phyloP scores from a whole-genome alignment of 2,329 filamentous ascomycete species.

The Colletotrichum tofieldiae region DNA sequence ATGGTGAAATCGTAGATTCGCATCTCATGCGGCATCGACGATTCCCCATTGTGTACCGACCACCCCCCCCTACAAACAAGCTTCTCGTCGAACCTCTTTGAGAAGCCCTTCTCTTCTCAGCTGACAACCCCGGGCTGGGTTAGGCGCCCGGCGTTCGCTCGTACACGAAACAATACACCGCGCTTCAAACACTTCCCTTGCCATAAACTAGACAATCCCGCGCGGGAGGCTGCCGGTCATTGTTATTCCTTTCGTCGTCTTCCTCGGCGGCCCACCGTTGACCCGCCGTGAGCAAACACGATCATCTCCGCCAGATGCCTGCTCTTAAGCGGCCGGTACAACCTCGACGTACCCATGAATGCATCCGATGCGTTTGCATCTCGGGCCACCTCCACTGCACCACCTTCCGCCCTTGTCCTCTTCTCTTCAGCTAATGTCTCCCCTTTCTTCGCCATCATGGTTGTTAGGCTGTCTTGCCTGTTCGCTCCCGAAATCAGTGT shows the following conservation, averaged over 20 bases:
- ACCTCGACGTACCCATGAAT: not conserved
- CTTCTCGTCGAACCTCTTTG: not conserved
- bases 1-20: slow-evolving; percentile 19
- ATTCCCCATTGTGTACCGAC: not conserved
- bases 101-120: not conserved
- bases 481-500: not conserved
- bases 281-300: slow-evolving; percentile 18
- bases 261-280: slow-evolving; percentile 1
- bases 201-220: not conserved
- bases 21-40: slow-evolving; percentile 12
- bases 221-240: slow-evolving; percentile 25
- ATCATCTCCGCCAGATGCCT: slow-evolving; percentile 1
- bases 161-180: not conserved
- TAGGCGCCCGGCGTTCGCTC: not conserved
- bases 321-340: slow-evolving; percentile 13
- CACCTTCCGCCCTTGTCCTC: not conserved
- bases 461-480: slow-evolving; percentile 14
- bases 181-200: not conserved
- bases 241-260: slow-evolving; percentile 1
- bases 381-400: not conserved
- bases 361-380: slow-evolving; percentile 7
- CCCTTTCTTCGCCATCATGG: not conserved
- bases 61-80: not conserved
- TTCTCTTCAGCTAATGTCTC: not conserved
- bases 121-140: not conserved